Base-by-base conservation (phyloP, 225 moss, liverwort and hornwort genomes). In the Neckera pumila region DNA sequence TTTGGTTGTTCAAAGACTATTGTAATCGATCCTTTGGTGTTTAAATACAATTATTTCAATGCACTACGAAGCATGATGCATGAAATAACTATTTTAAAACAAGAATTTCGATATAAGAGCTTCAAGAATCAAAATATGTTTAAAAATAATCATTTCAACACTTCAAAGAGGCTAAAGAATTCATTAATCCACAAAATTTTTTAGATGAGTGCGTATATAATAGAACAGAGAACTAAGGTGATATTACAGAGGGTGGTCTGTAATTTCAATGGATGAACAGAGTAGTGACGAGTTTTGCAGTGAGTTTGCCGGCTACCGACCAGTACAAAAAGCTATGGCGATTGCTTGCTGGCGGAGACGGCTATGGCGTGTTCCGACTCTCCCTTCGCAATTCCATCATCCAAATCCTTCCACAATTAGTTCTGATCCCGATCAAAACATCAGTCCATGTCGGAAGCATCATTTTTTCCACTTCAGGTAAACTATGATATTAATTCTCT, bases 21-120 rank as follows among this genome's bases (percentile, higher is more conserved):
- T 1, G 45, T 14, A 16, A 6, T 64, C 4, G 1, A 20, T 11
- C 25, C 5, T 22, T 71, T 1, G 1, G 2, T 23, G 2, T 10
- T 47, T 49, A 16, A 12, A 13, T 51, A 76, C 21, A 76, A 21
- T 51, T 76, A 31, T 76, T 51, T 76, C 3, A 51, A 76, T 51
- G 21, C 21, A 5, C 21, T 51, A 12, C 12, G 14, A 33, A 34
- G 5, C 22, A 19, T 27, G 27, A 42, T 0, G 0, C 9, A 7
- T 7, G 14, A 14, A 43, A 1, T 12, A 20, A 19, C n/a, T 31
- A 8, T 2, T 76, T 31, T 13, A 51, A 76, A 21, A 27, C 8
- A 19, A 13, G 34, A 22, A 14, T 18, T 73, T 22, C 5, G 7
- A 76, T 33, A 33, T 22, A 34, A 21, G 5, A 53, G 22, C 34